Evolutionary conservation across 2,329 filamentous ascomycete genomes (phyloP), one percentile per base, ranked within the genome.

Genomic region (Ophiostoma montium): DNA sequence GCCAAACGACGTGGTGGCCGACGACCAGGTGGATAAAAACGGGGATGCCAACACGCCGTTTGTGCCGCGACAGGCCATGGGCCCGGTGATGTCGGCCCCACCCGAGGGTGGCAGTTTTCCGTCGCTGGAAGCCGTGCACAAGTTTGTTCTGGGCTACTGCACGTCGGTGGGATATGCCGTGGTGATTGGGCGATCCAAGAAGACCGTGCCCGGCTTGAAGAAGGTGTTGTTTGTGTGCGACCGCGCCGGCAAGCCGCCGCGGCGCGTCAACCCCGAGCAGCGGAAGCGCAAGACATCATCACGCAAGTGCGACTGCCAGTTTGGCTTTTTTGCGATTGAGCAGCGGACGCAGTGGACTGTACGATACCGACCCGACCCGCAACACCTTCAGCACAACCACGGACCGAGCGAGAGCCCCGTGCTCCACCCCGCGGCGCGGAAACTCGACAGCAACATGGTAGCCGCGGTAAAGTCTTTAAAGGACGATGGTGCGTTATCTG

Each of bases 241-340:
- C 57, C 71, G 78, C 49, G 78, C 78, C 3, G 78, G 78, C 38
- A 79, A 79, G 56, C 76, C 76, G 2, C 76, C 76, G 3, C 75
- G 68, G 49, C 71, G 75, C 6, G 76, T 79, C n/a, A 80, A 68
- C 54, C 75, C 78, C 1, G 78, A 82, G 61, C 71, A 74, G 53
- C 72, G 78, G 50, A 82, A 82, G 62, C 70, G 76, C 19, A 79
- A 78, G 59, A 82, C 78, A 1, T 80, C 78, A 9, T 82, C 78
- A n/a, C 70, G 78, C 42, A 82, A 82, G 57, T 82, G 78, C 57
- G 78, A 81, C 56, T 82, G 78, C 54, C 76, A 76, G 30, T 82
- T 82, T 60, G 78, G 78, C n/a, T 81, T 82, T 61, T 82, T 82
- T 55, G 78, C 78, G 49, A 78, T 82, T 35, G 78, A 82, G 60